These are phyloP conservation scores for Circinella minor DNA, from an alignment of 371 early-diverging fungal genomes.

Conservation along the genomic window DNA sequence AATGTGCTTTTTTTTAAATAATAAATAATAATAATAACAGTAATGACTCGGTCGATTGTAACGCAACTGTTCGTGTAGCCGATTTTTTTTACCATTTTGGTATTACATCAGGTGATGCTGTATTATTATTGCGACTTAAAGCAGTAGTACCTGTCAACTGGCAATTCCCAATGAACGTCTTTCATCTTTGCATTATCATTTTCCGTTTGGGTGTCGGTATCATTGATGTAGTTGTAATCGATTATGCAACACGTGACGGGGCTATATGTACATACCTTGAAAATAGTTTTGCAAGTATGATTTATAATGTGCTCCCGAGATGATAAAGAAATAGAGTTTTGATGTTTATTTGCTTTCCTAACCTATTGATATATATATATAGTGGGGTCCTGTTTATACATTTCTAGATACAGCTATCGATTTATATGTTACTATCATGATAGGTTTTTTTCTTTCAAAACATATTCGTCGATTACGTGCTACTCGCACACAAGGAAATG, in stretches of 20 bases:
- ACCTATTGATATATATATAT: neutral
- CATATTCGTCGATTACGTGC: constrained; percentile 35
- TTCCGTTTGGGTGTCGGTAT: constrained; percentile 33
- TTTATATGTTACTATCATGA: constrained; percentile 42
- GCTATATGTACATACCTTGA: constrained; percentile 38
- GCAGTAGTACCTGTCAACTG: constrained; percentile 34
- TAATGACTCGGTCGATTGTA: constrained; percentile 16
- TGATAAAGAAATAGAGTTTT: neutral
- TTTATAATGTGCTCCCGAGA: neutral
- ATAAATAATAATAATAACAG: too few relatives aligned
- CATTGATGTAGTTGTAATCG: constrained; percentile 31
- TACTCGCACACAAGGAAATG: constrained; percentile 28
- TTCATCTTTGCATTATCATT: constrained; percentile 18
- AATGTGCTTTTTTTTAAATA: too few relatives aligned
- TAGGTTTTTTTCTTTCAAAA: constrained; percentile 30
- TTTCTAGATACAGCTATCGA: constrained; percentile 44
- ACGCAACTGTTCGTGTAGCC: constrained; percentile 23
- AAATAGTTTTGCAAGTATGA: constrained; percentile 32
- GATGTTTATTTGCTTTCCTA: neutral
- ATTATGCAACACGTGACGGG: constrained; percentile 9
- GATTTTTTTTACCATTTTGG: constrained; percentile 44
- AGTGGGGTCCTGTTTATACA: constrained; percentile 54
- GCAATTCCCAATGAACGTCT: constrained; percentile 9
- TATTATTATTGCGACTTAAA: constrained; percentile 35
- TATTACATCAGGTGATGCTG: constrained; percentile 40